Conservation (phyloP, 2,329 filamentous ascomycete genomes). For the Claviceps purpurea region DNA sequence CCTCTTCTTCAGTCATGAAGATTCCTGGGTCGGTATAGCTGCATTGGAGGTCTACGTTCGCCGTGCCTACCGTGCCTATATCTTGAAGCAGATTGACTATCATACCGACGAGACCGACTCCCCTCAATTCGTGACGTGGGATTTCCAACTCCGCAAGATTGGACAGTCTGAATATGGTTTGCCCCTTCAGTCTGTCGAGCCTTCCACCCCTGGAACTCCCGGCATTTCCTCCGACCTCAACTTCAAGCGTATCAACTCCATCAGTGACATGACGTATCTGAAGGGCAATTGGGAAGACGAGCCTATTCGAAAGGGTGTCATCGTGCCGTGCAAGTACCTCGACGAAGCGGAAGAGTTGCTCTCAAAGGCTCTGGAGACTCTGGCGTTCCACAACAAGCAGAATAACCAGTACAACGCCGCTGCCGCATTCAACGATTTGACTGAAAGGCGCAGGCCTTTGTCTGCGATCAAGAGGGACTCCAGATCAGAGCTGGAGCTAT, state of each 20-base stretch:
- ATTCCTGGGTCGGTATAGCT: constrained; percentile 87
- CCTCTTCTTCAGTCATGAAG: constrained; percentile 86
- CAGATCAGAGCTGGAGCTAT: constrained; percentile 60
- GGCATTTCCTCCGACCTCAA: constrained; percentile 36
- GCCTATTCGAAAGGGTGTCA: constrained; percentile 79
- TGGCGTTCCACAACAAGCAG: constrained; percentile 48
- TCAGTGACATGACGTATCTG: constrained; percentile 92
- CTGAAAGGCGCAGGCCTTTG: constrained; percentile 51
- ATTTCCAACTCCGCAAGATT: constrained; percentile 88
- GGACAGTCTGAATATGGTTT: constrained; percentile 83
- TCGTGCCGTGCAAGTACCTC: constrained; percentile 83
- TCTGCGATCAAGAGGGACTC: constrained; percentile 13
- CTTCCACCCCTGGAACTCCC: constrained; percentile 73
- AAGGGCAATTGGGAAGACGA: constrained; percentile 60
- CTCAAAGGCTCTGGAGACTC: constrained; percentile 67
- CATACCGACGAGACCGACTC: constrained; percentile 58
- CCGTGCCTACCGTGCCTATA: constrained; percentile 92
- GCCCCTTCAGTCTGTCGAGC: constrained; percentile 63
- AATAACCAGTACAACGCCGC: constrained; percentile 40
- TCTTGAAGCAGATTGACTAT: constrained; percentile 80
- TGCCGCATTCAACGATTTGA: constrained; percentile 58
- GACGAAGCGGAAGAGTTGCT: constrained; percentile 88
- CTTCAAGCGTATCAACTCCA: constrained; percentile 80
- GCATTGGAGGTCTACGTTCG: constrained; percentile 94
- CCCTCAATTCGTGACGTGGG: constrained; percentile 79